Evolutionary conservation across 768 basidiomycete species (phyloP).

Genomic region (Xerocomus potaroensis): DNA sequence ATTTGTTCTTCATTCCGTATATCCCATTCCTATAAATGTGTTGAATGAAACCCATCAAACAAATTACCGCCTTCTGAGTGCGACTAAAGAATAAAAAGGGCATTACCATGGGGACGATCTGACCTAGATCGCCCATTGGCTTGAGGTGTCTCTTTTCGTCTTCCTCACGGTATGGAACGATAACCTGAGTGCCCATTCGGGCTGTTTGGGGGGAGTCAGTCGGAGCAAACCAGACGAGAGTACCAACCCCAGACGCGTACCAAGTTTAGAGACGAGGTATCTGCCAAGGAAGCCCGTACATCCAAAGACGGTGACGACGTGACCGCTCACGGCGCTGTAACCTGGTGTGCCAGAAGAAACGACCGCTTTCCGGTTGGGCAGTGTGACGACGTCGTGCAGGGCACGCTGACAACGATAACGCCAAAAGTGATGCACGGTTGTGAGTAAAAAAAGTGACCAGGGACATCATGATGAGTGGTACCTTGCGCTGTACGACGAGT

Average conservation of each 20-base stretch:
- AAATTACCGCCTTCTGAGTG: constrained; percentile 12
- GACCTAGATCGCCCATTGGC: constrained; percentile 95
- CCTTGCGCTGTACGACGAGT: constrained; percentile 44
- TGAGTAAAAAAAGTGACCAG: too few relatives aligned
- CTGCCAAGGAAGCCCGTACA: constrained; percentile 93
- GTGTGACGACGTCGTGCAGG: constrained; percentile 65
- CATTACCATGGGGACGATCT: constrained; percentile 88
- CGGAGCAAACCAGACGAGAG: background rate
- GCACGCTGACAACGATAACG: constrained; percentile 62
- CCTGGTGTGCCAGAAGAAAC: constrained; percentile 76
- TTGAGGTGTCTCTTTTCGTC: constrained; percentile 87
- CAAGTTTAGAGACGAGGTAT: constrained; percentile 91
- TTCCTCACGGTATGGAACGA: constrained; percentile 93
- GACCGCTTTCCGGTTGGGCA: constrained; percentile 59
- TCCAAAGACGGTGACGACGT: constrained; percentile 95
- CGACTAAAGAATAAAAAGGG: too few relatives aligned
- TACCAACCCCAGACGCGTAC: constrained; percentile 36
- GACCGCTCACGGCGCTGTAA: constrained; percentile 85
- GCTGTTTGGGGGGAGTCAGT: constrained; percentile 45
- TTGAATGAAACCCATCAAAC: constrained; percentile 22
- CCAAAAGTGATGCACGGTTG: too few relatives aligned
- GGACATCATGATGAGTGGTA: too few relatives aligned
- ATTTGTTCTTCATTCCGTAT: constrained; percentile 86
- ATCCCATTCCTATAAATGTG: constrained; percentile 81
- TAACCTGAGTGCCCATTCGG: constrained; percentile 87